These are phyloP conservation scores for Zoysia matrella DNA, from an alignment of 202 grass and related monocot species.

Conservation along the genomic window DNA sequence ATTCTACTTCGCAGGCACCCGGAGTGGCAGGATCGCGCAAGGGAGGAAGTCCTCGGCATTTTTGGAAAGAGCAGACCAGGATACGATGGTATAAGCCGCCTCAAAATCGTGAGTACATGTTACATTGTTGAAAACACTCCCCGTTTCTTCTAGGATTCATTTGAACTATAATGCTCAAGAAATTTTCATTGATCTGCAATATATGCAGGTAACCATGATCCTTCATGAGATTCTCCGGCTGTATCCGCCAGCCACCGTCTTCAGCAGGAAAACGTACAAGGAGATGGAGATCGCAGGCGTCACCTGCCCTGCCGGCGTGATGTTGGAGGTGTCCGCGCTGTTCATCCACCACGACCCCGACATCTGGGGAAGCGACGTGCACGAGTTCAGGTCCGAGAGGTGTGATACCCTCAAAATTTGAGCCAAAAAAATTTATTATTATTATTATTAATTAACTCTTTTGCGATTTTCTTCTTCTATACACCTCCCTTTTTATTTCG, in stretches of 20 bases:
- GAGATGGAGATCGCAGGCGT: constrained; percentile 41
- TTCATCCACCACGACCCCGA: constrained; percentile 51
- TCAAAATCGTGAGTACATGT: constrained; percentile 64
- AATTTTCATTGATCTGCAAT: neutral
- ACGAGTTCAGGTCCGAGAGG: neutral
- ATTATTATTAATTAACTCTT: too few relatives aligned
- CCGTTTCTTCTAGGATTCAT: neutral
- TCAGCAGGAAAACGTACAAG: constrained; percentile 49
- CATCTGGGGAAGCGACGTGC: constrained; percentile 51
- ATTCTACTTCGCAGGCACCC: constrained; percentile 78
- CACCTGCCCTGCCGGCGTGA: constrained; percentile 42
- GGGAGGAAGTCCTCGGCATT: constrained; percentile 56
- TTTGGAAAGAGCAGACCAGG: constrained; percentile 51
- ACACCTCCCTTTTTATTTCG: too few relatives aligned
- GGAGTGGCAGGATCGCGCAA: constrained; percentile 63
- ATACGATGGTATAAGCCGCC: constrained; percentile 41
- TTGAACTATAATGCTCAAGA: neutral
- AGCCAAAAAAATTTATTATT: too few relatives aligned
- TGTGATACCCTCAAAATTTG: too few relatives aligned
- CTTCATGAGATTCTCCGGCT: constrained; percentile 62
- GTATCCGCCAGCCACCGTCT: constrained; percentile 39
- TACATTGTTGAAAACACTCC: too few relatives aligned
- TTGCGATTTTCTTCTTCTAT: too few relatives aligned
- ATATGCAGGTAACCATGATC: constrained; percentile 52
- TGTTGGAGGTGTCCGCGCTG: constrained; percentile 33